These are phyloP conservation scores for Kregervanrija delftensis DNA, from an alignment of 805 yeast species.

Conservation along the genomic window DNA sequence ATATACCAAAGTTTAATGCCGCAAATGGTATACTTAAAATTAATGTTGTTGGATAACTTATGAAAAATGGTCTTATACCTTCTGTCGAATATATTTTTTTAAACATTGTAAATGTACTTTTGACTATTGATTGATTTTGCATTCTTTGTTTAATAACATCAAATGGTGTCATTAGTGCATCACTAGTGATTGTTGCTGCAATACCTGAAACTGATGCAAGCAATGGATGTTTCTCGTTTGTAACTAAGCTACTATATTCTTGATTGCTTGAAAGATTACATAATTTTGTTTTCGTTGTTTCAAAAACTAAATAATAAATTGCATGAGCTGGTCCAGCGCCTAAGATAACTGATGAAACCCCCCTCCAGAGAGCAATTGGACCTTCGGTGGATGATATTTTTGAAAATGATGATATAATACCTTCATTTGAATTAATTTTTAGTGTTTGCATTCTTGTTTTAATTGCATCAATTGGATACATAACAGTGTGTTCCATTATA, in stretches of 20 bases:
- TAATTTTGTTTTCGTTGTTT: constrained; percentile 59
- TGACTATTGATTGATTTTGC: constrained; percentile 41
- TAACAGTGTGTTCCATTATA: constrained; percentile 94
- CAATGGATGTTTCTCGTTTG: constrained; percentile 67
- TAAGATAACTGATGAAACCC: constrained; percentile 81
- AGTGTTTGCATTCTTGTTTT: constrained; percentile 88
- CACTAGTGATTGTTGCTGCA: constrained; percentile 86
- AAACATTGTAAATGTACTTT: constrained; percentile 11
- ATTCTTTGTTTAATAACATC: constrained; percentile 93
- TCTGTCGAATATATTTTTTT: constrained; percentile 47
- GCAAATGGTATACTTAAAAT: constrained; percentile 92
- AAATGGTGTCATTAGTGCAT: constrained; percentile 96
- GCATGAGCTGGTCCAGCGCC: constrained; percentile 99
- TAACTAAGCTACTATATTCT: constrained; percentile 26
- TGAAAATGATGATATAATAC: constrained; percentile 62
- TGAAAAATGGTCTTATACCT: constrained; percentile 76
- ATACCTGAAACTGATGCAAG: constrained; percentile 87
- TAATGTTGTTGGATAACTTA: constrained; percentile 90
- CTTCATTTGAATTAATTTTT: constrained; percentile 23
- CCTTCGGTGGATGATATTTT: constrained; percentile 85
- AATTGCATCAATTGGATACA: constrained; percentile 95
- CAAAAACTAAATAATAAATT: constrained; percentile 91
- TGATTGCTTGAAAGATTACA: constrained; percentile 25
- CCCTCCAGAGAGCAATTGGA: constrained; percentile 83
- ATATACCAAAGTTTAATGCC: constrained; percentile 87